Conservation (phyloP, 2,329 filamentous ascomycete species). For the Elsinoe perseae region DNA sequence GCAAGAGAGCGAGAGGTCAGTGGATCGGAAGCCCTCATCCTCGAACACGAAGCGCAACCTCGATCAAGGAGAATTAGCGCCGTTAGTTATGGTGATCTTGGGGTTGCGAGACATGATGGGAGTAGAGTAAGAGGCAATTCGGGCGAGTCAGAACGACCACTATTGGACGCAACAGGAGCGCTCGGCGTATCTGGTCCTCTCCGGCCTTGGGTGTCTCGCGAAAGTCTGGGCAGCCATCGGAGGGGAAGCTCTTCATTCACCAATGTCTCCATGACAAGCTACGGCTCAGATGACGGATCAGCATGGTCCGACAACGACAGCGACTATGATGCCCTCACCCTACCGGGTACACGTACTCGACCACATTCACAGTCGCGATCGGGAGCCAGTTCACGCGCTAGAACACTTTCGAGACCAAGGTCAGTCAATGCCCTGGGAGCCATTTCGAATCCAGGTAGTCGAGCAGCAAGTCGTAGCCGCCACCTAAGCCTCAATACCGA, state of each 20-base stretch:
- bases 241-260: slow-evolving; percentile 39
- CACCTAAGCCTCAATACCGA: slow-evolving; percentile 27
- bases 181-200: slow-evolving; percentile 37
- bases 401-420: slow-evolving; percentile 15
- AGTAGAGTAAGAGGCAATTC: slow-evolving; percentile 67
- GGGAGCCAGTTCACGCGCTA: slow-evolving; percentile 23
- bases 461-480: slow-evolving; percentile 22
- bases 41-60: slow-evolving; percentile 52
- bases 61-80: slow-evolving; percentile 63
- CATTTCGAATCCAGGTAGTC: slow-evolving; percentile 22
- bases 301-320: slow-evolving; percentile 26
- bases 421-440: slow-evolving; percentile 18
- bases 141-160: slow-evolving; percentile 62
- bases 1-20: slow-evolving; percentile 35
- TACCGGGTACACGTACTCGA: slow-evolving; percentile 33
- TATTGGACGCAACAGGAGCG: slow-evolving; percentile 64
- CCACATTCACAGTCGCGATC: slow-evolving; percentile 17
- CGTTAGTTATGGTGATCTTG: slow-evolving; percentile 69
- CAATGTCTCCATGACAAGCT: slow-evolving; percentile 32
- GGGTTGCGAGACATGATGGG: slow-evolving; percentile 69
- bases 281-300: slow-evolving; percentile 31
- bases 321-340: slow-evolving; percentile 38
- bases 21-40: slow-evolving; percentile 41
- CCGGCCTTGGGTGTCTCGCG: slow-evolving; percentile 26
- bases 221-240: slow-evolving; percentile 30